Base-by-base conservation (phyloP, 805 yeast species). In the Pichia ethanolica region DNA sequence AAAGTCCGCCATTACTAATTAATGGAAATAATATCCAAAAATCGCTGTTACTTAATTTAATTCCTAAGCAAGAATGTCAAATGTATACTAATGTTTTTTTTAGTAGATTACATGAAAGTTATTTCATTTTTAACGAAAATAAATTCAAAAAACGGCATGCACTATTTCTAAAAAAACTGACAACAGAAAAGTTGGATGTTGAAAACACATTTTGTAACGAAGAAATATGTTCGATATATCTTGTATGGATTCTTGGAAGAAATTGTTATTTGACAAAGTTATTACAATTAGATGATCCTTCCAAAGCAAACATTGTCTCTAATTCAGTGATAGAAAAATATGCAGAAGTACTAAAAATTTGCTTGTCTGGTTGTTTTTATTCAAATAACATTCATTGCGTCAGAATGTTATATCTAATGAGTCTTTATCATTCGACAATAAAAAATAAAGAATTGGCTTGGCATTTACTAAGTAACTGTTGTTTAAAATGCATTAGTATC, bases 361-460 rank as follows among this genome's bases (percentile, higher is more conserved):
- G 67, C 3, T 54, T 71, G 3, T 59, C 69, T 7, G 68, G 63
- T 38, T 64, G 66, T 38, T 46, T 68, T 14, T 52, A 69, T 28
- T 61, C 67, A 3, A 67, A 70, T 1, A 55, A 65, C 5, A 46
- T 70, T n/a, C 58, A 59, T 35, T 66, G 73, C 1, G 65, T 71
- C 11, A 63, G 69, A 44, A 62, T 68, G 40, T 51, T 70, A 9
- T 62, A 63, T 46, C 55, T 70, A 14, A 58, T 69, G 42, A 63
- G 71, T 1, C 53, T 68, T 5, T 65, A 69, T 50, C 51, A 71
- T 46, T 68, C 66, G 47, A 57, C 70, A 3, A 57, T 57, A 35
- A 67, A 60, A 51, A 67, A 67, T 39, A 61, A 71, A 45, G 73
- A 69, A 45, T 60, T 67, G 9, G 63, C 70, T 3, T 71, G 73